A percentile compares a stretch with the other conserved stretches of the same genome.
phyloP scores from a whole-genome alignment of 2,329 filamentous ascomycete genomes.

The Fusarium stilboides region DNA sequence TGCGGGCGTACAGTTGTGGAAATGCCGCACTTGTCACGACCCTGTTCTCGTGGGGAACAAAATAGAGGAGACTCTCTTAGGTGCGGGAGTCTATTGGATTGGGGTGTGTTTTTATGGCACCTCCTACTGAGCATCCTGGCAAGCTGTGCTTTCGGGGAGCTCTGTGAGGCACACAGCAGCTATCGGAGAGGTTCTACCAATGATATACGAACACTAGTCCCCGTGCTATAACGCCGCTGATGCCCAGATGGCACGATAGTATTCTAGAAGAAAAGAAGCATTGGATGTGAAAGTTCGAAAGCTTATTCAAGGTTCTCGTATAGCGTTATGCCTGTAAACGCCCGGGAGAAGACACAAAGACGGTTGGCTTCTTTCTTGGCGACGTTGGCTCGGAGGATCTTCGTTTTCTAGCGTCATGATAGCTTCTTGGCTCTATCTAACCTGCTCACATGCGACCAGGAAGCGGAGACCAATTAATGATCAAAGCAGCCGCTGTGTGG shows the following conservation, averaged over 20 bases:
- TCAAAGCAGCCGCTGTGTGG: not conserved
- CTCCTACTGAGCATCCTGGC: not conserved
- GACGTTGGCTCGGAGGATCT: not conserved
- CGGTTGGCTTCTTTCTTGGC: not conserved
- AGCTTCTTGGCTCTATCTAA: too few species aligned
- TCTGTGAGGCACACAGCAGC: too few species aligned
- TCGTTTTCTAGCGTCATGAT: conserved; percentile 28
- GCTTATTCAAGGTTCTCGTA: not conserved
- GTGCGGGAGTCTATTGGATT: conserved; percentile 1
- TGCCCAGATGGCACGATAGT: not conserved
- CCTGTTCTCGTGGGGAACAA: not conserved
- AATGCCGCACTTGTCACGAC: conserved; percentile 21
- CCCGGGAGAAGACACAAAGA: not conserved
- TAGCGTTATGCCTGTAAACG: not conserved
- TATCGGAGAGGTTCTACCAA: not conserved
- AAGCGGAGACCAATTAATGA: conserved; percentile 18
- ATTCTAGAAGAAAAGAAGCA: conserved; percentile 30
- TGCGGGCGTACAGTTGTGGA: conserved; percentile 27
- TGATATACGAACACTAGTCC: not conserved
- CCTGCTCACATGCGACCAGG: not conserved
- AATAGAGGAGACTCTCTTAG: not conserved
- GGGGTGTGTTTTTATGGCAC: not conserved
- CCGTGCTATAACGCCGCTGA: not conserved
- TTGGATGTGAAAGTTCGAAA: not conserved
- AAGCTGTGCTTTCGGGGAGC: conserved; percentile 9